Evolutionary conservation across 371 early-diverging fungal genomes (phyloP).

Genomic region (Chytridium lagenaria): DNA sequence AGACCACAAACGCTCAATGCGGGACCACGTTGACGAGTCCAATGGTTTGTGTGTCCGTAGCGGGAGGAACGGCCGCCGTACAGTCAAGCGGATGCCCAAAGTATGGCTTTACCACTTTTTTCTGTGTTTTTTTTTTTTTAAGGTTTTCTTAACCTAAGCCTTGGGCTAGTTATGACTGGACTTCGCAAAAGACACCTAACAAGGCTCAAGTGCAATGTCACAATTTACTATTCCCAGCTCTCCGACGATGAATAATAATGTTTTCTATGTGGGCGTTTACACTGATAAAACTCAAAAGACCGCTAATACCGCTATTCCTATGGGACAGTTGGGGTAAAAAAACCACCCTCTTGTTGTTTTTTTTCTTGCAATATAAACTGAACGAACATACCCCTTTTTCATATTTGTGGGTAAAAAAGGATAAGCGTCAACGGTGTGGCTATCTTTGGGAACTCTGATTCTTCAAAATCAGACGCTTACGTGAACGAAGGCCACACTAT

Average conservation of each 20-base stretch:
- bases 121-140: too few species aligned
- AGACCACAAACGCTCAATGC: background rate
- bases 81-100: conserved; percentile 1
- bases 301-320: background rate
- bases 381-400: background rate
- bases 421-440: conserved; percentile 11
- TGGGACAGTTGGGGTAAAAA: background rate
- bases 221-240: background rate
- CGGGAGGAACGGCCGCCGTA: background rate
- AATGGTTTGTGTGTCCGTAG: background rate
- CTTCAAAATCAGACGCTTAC: conserved; percentile 6
- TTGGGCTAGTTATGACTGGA: conserved; percentile 14
- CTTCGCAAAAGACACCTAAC: conserved; percentile 4
- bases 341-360: background rate
- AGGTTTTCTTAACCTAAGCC: too few species aligned
- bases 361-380: background rate
- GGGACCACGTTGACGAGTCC: background rate
- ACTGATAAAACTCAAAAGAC: background rate
- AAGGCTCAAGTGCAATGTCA: conserved; percentile 1
- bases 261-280: conserved; percentile 14
- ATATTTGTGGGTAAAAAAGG: background rate
- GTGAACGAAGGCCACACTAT: conserved; percentile 7
- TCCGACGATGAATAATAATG: background rate
- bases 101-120: background rate
- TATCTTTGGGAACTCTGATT: conserved; percentile 9